Evolutionary conservation across 1,284 basidiomycete genomes (phyloP).

Genomic region (Austroboletus rostrupii): DNA sequence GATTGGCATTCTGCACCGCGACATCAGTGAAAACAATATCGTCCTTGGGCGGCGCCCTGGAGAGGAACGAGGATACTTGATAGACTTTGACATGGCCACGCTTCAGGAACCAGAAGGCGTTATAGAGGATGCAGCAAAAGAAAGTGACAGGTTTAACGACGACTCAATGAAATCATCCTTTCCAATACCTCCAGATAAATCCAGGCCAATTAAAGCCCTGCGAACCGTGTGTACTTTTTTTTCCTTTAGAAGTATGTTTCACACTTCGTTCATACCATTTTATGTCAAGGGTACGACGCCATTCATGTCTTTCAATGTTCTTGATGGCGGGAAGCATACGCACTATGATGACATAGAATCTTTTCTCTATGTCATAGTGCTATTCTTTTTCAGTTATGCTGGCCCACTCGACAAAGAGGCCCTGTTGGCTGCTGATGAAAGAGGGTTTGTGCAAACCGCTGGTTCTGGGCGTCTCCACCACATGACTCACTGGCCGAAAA

Average conservation of each 20-base stretch:
- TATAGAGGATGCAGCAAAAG: no score
- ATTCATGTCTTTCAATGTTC: no score
- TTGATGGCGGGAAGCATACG: neutral
- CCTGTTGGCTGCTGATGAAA: neutral
- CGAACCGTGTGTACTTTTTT: no score
- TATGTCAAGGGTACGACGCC: neutral
- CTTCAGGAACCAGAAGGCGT: neutral
- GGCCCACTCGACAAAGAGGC: conserved; percentile 1
- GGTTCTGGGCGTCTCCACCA: neutral
- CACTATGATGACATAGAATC: conserved; percentile 15
- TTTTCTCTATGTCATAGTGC: conserved; percentile 12
- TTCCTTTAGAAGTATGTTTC: no score
- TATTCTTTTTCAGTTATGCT: conserved; percentile 15
- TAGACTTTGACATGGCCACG: conserved; percentile 15
- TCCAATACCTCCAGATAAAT: no score
- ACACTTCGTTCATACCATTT: neutral
- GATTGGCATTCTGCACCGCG: conserved; percentile 11
- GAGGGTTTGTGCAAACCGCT: conserved; percentile 1
- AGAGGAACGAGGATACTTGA: conserved; percentile 17
- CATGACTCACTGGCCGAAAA: neutral
- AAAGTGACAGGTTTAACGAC: no score
- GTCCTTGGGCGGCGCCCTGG: conserved; percentile 10
- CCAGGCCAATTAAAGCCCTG: no score
- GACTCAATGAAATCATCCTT: no score
- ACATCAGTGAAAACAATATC: conserved; percentile 20